Percentiles rank a stretch among this genome's conserved stretches.
Evolutionary conservation across 306 rosid species (phyloP).

Genomic region (Inga oerstediana): DNA sequence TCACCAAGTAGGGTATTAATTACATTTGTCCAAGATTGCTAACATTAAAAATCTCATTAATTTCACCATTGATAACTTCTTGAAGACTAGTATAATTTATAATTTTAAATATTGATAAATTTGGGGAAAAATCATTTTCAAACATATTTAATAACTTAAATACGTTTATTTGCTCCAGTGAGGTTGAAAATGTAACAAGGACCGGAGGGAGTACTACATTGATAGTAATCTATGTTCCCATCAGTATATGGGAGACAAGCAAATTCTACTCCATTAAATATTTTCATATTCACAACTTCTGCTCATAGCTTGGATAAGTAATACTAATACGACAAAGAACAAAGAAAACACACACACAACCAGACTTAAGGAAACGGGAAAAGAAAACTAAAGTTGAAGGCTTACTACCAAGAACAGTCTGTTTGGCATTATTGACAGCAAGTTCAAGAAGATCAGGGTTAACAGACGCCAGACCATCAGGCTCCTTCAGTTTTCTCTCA

Average conservation of each 20-base stretch:
- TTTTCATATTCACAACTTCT: neutral
- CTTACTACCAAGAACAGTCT: conserved; percentile 59
- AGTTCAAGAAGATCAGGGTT: conserved; percentile 69
- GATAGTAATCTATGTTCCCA: neutral
- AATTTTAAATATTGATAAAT: too few relatives aligned
- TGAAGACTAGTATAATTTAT: too few relatives aligned
- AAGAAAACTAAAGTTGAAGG: neutral
- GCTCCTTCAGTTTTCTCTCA: conserved; percentile 71
- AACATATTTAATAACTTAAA: too few relatives aligned
- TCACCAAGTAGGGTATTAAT: too few relatives aligned
- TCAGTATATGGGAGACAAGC: neutral
- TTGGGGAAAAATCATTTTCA: too few relatives aligned
- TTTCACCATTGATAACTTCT: too few relatives aligned
- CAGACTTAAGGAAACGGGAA: neutral
- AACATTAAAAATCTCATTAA: too few relatives aligned
- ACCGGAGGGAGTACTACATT: neutral
- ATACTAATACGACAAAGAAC: neutral
- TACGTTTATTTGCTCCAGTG: too few relatives aligned
- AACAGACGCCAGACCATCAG: conserved; percentile 68
- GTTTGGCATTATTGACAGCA: conserved; percentile 78
- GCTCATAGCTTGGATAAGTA: neutral
- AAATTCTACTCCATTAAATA: neutral
- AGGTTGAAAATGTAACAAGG: too few relatives aligned
- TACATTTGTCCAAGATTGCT: too few relatives aligned
- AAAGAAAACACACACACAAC: neutral